Evolutionary conservation across 495 filamentous ascomycete genomes (phyloP).

Genomic region (Tuber microsphaerosporum): DNA sequence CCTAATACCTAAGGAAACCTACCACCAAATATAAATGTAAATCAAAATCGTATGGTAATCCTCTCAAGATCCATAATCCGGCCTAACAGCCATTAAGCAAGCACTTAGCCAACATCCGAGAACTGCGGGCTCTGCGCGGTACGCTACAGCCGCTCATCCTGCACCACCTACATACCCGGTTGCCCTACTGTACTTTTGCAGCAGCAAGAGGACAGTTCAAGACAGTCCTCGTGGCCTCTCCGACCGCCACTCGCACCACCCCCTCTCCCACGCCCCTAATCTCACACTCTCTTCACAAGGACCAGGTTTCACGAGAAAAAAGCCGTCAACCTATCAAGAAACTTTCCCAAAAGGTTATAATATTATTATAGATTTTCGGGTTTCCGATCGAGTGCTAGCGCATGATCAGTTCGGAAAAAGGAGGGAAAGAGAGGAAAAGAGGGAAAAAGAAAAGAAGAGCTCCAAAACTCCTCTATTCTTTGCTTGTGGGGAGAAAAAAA

Average conservation of each 20-base stretch:
- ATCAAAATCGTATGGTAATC: neutral
- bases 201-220: neutral
- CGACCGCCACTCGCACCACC: conserved; percentile 3
- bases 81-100: neutral
- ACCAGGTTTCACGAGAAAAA: neutral
- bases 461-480: neutral
- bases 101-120: neutral
- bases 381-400: neutral
- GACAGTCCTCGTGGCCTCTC: neutral
- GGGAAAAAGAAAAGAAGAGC: neutral
- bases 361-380: neutral
- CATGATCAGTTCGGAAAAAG: neutral
- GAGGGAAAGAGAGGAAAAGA: neutral
- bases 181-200: neutral
- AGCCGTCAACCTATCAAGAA: neutral
- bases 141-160: neutral
- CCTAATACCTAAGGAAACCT: neutral
- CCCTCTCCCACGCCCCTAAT: neutral
- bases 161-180: conserved; percentile 4
- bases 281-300: neutral
- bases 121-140: neutral
- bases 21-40: neutral
- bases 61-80: neutral
- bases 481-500: neutral
- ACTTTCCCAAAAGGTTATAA: neutral